Base-by-base conservation (phyloP, 2,329 filamentous ascomycete species). In the Rugonectria rugulosa region DNA sequence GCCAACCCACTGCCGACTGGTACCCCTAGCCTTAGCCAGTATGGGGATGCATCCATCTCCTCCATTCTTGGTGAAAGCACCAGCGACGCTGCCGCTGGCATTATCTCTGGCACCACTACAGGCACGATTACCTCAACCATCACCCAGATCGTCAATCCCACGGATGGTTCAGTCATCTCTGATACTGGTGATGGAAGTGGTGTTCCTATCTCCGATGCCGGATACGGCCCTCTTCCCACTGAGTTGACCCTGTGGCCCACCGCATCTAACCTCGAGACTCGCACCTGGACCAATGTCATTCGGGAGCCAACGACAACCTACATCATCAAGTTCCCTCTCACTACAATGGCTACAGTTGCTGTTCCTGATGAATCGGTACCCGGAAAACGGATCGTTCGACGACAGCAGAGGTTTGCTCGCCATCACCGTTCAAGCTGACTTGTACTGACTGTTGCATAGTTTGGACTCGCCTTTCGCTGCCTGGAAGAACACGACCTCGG, bases 271-370 rank as follows among this genome's bases (percentile, higher is more conserved):
- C 55, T 75, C 3, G 64, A 70, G 17, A 77, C 74, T 7, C 72
- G 69, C 43, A 77, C 73, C 17, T 76, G 74, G 72, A 69, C 70
- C 51, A 77, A 77, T 26, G 47, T 76, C 41, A 72, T 77, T 21
- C 63, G 67, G 2, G 72, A 73, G 37, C 64, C 68, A 26, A 77
- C 74, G 3, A 77, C 75, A 5, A 77, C 75, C 1, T 75, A 75
- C 56, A 75, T 72, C 2, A 63, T 76, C 47, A 69, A 72, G 49
- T 76, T 74, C 44, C 73, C 73, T 23, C 59, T 76, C 32, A 76
- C 74, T 4, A 76, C 74, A 1, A 57, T 76, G 59, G 68, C 66
- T 8, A 75, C 72, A n/a, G 42, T 75, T 17, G 64, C 70, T 12
- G 58, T 69, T 26, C 62, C 68, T 7, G 53, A 52, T 32, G 24